Conservation (phyloP, 345 rosid species). For the Salix brachista region DNA sequence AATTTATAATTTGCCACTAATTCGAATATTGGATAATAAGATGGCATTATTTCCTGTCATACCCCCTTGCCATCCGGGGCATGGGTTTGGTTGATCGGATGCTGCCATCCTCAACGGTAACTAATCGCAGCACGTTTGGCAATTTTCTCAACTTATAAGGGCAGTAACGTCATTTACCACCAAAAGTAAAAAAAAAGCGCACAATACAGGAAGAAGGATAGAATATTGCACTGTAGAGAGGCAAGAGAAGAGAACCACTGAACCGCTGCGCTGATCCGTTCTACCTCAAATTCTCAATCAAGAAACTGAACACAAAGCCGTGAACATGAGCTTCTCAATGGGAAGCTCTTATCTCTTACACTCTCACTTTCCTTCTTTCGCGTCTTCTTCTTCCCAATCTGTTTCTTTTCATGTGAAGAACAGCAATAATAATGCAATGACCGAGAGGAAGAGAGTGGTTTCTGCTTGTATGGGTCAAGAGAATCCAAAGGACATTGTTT, state of each 20-base stretch:
- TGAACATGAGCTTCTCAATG: conserved; percentile 35
- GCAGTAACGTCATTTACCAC: no score
- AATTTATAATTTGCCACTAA: no score
- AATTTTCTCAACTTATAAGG: no score
- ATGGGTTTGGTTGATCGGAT: no score
- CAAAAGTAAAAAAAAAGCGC: no score
- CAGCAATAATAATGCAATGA: conserved; percentile 21
- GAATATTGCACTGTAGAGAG: neutral
- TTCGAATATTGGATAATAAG: no score
- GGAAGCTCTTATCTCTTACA: conserved; percentile 47
- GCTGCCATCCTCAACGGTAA: no score
- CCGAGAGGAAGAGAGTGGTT: conserved; percentile 29
- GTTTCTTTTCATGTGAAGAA: conserved; percentile 17
- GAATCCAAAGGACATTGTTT: conserved; percentile 23
- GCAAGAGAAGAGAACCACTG: neutral
- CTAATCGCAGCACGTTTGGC: no score
- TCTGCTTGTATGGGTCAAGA: conserved; percentile 41
- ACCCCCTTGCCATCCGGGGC: no score
- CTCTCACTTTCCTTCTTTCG: conserved; percentile 30
- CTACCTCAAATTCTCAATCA: neutral
- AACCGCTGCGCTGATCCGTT: neutral
- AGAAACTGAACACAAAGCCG: neutral
- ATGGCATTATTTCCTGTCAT: no score
- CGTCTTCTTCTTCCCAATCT: conserved; percentile 33
- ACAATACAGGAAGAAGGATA: neutral